phyloP scores from a whole-genome alignment of 2,329 filamentous ascomycete genomes.

The Capronia americana region DNA sequence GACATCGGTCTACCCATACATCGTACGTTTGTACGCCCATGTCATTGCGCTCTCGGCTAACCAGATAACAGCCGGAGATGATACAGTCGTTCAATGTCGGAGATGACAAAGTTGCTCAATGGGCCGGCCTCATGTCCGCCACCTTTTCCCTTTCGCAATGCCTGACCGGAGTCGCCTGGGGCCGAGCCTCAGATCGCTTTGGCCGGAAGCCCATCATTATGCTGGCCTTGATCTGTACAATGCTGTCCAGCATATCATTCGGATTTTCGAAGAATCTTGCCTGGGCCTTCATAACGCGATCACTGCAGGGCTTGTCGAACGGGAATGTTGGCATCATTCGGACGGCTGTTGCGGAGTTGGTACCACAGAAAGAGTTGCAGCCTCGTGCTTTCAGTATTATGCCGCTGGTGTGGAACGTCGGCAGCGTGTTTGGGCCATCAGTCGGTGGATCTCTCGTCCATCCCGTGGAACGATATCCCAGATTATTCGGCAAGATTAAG shows the following conservation, averaged over 20 bases:
- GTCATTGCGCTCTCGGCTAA: neutral
- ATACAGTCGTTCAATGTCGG: conserved; percentile 77
- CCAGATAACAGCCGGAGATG: conserved; percentile 71
- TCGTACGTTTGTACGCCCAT: conserved; percentile 45
- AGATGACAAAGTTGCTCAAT: conserved; percentile 75
- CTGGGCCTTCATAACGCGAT: conserved; percentile 80
- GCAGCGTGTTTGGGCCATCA: conserved; percentile 83
- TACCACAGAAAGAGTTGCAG: conserved; percentile 83
- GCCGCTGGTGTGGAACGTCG: conserved; percentile 88
- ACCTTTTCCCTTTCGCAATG: conserved; percentile 76
- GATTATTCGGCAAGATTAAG: conserved; percentile 68
- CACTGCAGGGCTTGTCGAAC: conserved; percentile 81
- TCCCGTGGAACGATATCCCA: conserved; percentile 75
- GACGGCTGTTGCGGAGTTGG: conserved; percentile 91
- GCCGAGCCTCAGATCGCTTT: conserved; percentile 75
- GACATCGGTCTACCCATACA: conserved; percentile 72
- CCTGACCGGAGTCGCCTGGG: conserved; percentile 75
- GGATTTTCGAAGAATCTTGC: conserved; percentile 79
- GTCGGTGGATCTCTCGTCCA: conserved; percentile 87
- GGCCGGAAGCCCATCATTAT: conserved; percentile 86
- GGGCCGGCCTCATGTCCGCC: conserved; percentile 76
- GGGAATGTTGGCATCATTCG: conserved; percentile 94
- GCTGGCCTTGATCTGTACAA: conserved; percentile 74
- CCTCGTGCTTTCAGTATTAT: conserved; percentile 90
- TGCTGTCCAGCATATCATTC: conserved; percentile 81